Percentiles rank a stretch among this genome's conserved stretches.
These are phyloP conservation scores for Boletellus deceptivus DNA, from an alignment of 1,284 basidiomycete genomes.

Conservation along the genomic window DNA sequence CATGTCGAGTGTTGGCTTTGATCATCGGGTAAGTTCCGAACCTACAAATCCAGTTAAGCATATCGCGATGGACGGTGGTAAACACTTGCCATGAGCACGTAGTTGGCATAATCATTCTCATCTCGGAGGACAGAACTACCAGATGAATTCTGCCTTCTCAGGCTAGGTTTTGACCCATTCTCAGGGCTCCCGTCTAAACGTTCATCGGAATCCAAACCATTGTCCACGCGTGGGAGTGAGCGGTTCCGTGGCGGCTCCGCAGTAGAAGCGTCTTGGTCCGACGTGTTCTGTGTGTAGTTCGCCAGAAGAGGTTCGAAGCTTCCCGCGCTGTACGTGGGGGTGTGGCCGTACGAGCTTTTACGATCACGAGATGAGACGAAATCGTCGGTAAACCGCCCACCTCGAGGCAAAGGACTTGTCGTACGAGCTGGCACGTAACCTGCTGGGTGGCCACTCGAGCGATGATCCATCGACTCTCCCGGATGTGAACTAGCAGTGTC, in stretches of 20 bases:
- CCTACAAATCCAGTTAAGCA: conserved; percentile 33
- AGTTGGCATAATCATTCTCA: conserved; percentile 56
- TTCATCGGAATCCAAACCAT: conserved; percentile 27
- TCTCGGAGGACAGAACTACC: conserved; percentile 42
- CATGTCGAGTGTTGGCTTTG: conserved; percentile 40
- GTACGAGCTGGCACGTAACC: conserved; percentile 48
- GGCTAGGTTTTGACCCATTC: conserved; percentile 44
- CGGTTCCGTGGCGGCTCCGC: conserved; percentile 18
- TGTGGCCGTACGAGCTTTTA: conserved; percentile 41
- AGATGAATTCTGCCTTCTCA: conserved; percentile 39
- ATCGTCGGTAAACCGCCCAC: conserved; percentile 32
- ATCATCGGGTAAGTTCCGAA: conserved; percentile 48
- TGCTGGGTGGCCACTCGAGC: conserved; percentile 6
- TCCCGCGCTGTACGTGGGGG: conserved; percentile 51
- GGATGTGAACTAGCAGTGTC: conserved; percentile 54
- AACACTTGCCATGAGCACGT: conserved; percentile 53
- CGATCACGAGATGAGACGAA: conserved; percentile 39
- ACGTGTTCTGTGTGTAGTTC: conserved; percentile 33
- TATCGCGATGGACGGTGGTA: not conserved
- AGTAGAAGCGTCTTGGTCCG: conserved; percentile 16
- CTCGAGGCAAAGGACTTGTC: conserved; percentile 44
- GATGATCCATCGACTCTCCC: conserved; percentile 40
- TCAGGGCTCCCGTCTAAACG: conserved; percentile 39
- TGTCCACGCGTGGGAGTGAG: conserved; percentile 33
- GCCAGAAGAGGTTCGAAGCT: conserved; percentile 66